A percentile compares a stretch with the other conserved stretches of the same genome.
Evolutionary conservation across 148 eudicot genomes (phyloP).

Genomic region (Diospyros kaki): DNA sequence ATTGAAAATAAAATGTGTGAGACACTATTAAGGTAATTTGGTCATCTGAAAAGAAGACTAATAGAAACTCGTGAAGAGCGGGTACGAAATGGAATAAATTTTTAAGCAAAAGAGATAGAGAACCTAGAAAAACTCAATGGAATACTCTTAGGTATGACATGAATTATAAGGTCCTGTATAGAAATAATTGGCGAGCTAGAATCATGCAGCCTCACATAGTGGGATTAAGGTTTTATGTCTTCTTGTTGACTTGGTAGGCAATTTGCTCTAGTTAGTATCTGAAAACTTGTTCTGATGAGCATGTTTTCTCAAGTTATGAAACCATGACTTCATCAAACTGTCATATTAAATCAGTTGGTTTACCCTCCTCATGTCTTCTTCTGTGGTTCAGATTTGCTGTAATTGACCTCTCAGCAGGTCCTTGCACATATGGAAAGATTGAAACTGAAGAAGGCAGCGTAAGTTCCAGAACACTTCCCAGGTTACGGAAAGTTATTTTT

Average conservation of each 20-base stretch:
- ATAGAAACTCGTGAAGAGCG: too few species aligned
- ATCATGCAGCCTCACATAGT: too few species aligned
- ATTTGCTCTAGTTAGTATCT: background rate
- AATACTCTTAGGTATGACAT: too few species aligned
- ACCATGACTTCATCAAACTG: background rate
- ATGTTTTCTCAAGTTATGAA: background rate
- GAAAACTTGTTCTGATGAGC: constrained; percentile 2
- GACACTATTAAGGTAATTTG: too few species aligned
- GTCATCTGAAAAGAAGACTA: too few species aligned
- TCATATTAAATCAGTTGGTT: background rate
- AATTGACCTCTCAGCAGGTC: constrained; percentile 95
- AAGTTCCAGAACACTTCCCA: constrained; percentile 82
- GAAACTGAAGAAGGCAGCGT: constrained; percentile 99
- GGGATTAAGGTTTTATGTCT: too few species aligned
- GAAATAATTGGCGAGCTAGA: too few species aligned
- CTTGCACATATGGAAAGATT: constrained; percentile 97
- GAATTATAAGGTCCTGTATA: too few species aligned
- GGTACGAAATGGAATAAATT: too few species aligned
- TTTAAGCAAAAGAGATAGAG: too few species aligned
- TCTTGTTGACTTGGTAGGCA: background rate
- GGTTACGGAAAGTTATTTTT: constrained; percentile 59
- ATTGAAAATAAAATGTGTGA: too few species aligned
- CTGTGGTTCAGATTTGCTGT: constrained; percentile 72
- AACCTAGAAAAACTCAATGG: too few species aligned
- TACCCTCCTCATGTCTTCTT: constrained; percentile 2